Base-by-base conservation (phyloP, 176 grass and related monocot species). In the Carex parvula region DNA sequence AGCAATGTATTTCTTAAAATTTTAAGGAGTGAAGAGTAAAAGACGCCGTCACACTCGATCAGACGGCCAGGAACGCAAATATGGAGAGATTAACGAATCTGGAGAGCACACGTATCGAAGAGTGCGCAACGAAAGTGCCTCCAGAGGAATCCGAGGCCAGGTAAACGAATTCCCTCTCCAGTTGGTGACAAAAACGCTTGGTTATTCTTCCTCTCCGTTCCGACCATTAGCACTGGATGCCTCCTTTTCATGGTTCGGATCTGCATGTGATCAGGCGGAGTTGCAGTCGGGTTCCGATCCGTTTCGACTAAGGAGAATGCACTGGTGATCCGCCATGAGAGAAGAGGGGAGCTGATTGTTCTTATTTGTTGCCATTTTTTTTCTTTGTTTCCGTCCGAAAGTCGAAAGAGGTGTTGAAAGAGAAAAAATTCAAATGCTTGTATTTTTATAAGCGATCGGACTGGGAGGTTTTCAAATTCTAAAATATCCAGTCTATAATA, bases 311-410 rank as follows among this genome's bases (percentile, higher is more conserved):
- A 86, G 83, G 3, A 96, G 85, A n/a, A 88, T 90, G 89, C 85
- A 91, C 73, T 93, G 83, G 10, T 93, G 91, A 64, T 96, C 92
- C 30, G 89, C 88, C 20, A 93, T 88, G 87, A 97, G 89, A 35
- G 87, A 82, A 39, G 89, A 18, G 7, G 91, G 89, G 63, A 97
- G 85, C 5, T 86, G 77, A 14, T 90, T 89, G 60, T 79, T 79
- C 5, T n/a, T 44, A 44, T 44, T n/a, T 5, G 17, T 59, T 59
- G 57, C 17, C 57, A 59, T 59, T 59, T 59, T 29, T 29, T 29
- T 29, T 29, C 29, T 29, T 2, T 29, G 1, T 29, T 29, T 29
- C 29, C 29, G 29, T 29, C 29, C 29, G 29, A 29, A 29, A 29
- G 29, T 29, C 29, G 42, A 44, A 44, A 44, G 42, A 44, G 42